Conservation (phyloP, 768 basidiomycete species). For the Plicaturopsis crispa region DNA sequence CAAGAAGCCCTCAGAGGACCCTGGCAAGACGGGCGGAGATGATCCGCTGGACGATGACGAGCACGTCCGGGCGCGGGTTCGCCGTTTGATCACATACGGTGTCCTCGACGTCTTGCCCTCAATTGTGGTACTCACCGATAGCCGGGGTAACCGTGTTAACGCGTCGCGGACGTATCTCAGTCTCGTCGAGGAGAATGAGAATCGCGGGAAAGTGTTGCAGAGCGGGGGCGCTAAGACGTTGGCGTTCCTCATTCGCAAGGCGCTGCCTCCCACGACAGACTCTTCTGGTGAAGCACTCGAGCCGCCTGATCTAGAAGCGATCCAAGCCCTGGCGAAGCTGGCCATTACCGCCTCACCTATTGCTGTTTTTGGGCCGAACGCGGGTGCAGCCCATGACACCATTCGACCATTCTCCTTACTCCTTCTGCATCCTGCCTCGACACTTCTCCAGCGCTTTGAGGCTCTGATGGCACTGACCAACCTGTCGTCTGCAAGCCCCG, state of each 20-base stretch:
- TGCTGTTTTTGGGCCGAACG: constrained; percentile 84
- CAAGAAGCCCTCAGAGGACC: constrained; percentile 21
- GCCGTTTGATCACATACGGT: constrained; percentile 50
- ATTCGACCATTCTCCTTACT: constrained; percentile 74
- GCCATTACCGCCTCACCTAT: constrained; percentile 87
- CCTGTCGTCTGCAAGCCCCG: constrained; percentile 69
- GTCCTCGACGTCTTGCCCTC: constrained; percentile 54
- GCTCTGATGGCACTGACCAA: constrained; percentile 96
- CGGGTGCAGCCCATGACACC: constrained; percentile 71
- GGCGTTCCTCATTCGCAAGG: constrained; percentile 45
- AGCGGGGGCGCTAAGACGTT: constrained; percentile 72
- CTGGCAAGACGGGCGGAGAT: constrained; percentile 12
- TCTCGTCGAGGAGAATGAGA: constrained; percentile 70
- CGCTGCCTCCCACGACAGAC: constrained; percentile 27
- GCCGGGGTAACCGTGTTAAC: constrained; percentile 48
- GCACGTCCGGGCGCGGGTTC: constrained; percentile 56
- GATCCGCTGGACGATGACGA: constrained; percentile 53
- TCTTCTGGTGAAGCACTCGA: constrained; percentile 13
- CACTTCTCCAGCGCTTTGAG: constrained; percentile 82
- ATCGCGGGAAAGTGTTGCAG: constrained; percentile 70
- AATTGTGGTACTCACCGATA: constrained; percentile 52
- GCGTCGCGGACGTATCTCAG: constrained; percentile 60
- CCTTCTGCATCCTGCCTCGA: constrained; percentile 61
- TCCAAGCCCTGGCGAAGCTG: constrained; percentile 90
- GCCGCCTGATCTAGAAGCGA: constrained; percentile 42